These are phyloP conservation scores for Ensete glaucum DNA, from an alignment of 176 grass and related monocot species.

Conservation along the genomic window DNA sequence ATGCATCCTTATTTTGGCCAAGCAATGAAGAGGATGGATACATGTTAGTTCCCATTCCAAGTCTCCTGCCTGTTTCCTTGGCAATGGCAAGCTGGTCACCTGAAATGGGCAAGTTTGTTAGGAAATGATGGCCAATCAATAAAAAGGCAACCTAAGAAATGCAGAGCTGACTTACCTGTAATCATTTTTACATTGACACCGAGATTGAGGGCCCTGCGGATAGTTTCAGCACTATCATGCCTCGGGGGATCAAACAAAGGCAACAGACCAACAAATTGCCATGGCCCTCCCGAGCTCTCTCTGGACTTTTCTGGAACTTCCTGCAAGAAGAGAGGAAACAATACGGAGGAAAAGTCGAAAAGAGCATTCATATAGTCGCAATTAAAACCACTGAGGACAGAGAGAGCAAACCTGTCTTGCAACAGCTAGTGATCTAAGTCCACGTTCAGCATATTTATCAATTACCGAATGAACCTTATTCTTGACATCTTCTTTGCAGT, in stretches of 20 bases:
- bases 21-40: conserved; percentile 91
- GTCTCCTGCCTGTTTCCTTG: conserved; percentile 90
- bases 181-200: conserved; percentile 99
- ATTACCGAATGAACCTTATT: conserved; percentile 61
- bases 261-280: conserved; percentile 73
- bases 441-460: conserved; percentile 83
- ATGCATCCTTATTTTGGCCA: conserved; percentile 51
- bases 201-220: conserved; percentile 58
- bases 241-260: conserved; percentile 82
- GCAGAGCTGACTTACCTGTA: conserved; percentile 38
- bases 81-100: conserved; percentile 94
- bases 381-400: not conserved
- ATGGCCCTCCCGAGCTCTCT: conserved; percentile 46
- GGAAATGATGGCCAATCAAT: not conserved
- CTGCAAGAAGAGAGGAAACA: conserved; percentile 19
- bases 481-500: conserved; percentile 34
- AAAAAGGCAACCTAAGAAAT: not conserved
- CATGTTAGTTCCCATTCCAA: conserved; percentile 98
- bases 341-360: not conserved
- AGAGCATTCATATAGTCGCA: not conserved
- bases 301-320: conserved; percentile 60
- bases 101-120: conserved; percentile 15
- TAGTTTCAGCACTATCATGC: conserved; percentile 88
- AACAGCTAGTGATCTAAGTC: conserved; percentile 66
- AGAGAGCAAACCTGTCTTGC: conserved; percentile 45